Percentiles rank a stretch among this genome's conserved stretches.
These are phyloP conservation scores for Dillenia suffruticosa DNA, from an alignment of 164 flowering plant species.

Conservation along the genomic window DNA sequence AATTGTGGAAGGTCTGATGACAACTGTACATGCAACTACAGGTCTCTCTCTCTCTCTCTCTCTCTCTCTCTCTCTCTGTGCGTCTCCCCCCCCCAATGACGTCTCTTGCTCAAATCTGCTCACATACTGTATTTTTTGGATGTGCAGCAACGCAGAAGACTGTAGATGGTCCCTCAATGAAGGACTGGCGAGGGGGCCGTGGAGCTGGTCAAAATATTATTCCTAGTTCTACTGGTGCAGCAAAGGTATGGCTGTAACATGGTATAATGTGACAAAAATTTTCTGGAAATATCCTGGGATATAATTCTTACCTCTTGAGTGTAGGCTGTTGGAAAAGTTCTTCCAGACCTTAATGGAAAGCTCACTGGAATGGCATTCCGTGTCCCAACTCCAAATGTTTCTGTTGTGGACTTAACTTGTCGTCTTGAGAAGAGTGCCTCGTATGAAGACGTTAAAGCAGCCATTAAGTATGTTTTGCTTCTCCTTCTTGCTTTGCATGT, in stretches of 20 bases:
- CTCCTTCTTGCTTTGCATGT: background rate
- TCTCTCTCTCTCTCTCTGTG: background rate
- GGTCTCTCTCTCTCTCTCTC: conserved; percentile 39
- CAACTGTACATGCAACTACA: conserved; percentile 99
- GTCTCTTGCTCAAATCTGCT: background rate
- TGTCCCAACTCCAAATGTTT: conserved; percentile 96
- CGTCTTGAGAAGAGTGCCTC: conserved; percentile 89
- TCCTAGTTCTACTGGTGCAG: conserved; percentile 99
- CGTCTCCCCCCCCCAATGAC: background rate
- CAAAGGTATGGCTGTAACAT: conserved; percentile 52
- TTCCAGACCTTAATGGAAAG: conserved; percentile 94
- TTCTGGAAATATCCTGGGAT: background rate
- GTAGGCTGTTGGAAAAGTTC: conserved; percentile 97
- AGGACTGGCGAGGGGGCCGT: conserved; percentile 98
- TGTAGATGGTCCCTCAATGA: conserved; percentile 97
- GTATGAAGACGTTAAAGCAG: conserved; percentile 91
- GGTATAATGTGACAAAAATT: background rate
- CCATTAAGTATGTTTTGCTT: conserved; percentile 57
- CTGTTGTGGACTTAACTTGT: conserved; percentile 95
- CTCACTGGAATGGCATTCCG: conserved; percentile 99
- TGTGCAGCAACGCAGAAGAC: conserved; percentile 93
- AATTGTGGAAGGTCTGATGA: conserved; percentile 90
- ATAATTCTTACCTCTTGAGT: conserved; percentile 6
- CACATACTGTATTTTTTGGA: background rate
- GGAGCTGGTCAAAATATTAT: conserved; percentile 95